phyloP scores from a whole-genome alignment of 192 early-diverging fungal species.

The Podochytrium sp. region DNA sequence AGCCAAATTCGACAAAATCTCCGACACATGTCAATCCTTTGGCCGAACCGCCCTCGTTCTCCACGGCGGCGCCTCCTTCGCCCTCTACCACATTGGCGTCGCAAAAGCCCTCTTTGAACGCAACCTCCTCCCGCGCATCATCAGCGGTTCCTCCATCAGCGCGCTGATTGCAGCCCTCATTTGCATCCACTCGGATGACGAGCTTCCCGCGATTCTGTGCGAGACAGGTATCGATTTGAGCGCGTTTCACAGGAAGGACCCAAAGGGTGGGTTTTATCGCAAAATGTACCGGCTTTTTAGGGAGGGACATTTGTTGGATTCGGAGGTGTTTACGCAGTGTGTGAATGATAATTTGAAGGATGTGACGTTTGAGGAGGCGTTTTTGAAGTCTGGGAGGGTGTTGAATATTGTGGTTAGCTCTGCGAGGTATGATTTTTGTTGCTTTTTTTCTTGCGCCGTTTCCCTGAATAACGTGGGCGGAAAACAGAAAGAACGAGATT shows the following conservation, averaged over 20 bases:
- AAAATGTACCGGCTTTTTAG: conserved; percentile 62
- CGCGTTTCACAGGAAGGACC: conserved; percentile 65
- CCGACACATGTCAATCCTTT: conserved; percentile 76
- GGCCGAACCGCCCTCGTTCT: conserved; percentile 75
- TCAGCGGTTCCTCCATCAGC: conserved; percentile 76
- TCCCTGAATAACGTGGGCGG: neutral
- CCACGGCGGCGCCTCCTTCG: conserved; percentile 73
- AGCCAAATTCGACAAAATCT: too few relatives aligned
- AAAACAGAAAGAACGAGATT: conserved; percentile 63
- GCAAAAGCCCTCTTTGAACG: conserved; percentile 73
- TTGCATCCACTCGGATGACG: conserved; percentile 77
- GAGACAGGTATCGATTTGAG: conserved; percentile 67
- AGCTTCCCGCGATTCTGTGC: conserved; percentile 61
- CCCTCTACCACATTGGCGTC: conserved; percentile 77
- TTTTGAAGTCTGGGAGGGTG: conserved; percentile 62
- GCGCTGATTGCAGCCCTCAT: conserved; percentile 76
- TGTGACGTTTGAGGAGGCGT: conserved; percentile 67
- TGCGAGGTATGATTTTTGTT: conserved; percentile 35
- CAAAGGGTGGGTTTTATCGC: conserved; percentile 60
- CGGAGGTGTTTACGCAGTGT: conserved; percentile 75
- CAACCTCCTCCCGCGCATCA: conserved; percentile 70
- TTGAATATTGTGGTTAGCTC: conserved; percentile 82
- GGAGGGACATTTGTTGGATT: conserved; percentile 72
- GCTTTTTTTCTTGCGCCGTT: neutral
- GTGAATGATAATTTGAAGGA: conserved; percentile 75